phyloP scores from a whole-genome alignment of 2,329 filamentous ascomycete species.

The Fusarium succisae region DNA sequence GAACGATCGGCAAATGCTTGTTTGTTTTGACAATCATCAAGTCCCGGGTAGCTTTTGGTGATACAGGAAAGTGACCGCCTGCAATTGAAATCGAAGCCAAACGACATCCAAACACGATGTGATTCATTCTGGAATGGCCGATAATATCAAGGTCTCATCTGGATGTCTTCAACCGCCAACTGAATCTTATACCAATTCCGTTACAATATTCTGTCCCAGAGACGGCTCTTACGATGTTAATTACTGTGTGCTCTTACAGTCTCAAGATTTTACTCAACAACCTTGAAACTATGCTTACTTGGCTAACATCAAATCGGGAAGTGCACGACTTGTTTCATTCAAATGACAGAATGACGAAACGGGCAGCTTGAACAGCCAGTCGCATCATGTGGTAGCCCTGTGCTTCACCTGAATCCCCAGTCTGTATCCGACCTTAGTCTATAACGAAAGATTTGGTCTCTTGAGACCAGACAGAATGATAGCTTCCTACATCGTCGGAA shows the following conservation, averaged over 20 bases:
- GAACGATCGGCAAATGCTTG: neutral
- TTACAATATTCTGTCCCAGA: neutral
- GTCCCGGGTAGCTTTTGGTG: constrained; percentile 25
- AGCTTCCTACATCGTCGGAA: constrained; percentile 12
- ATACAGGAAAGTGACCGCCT: neutral
- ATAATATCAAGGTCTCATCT: neutral
- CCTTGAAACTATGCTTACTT: constrained; percentile 32
- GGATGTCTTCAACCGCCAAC: neutral
- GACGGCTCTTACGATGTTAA: neutral
- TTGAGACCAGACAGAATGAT: neutral
- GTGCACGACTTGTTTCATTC: neutral
- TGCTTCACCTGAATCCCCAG: constrained; percentile 38
- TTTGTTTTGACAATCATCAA: neutral
- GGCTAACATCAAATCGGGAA: neutral
- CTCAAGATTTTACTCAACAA: neutral
- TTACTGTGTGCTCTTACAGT: neutral
- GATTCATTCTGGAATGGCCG: neutral
- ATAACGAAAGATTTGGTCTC: neutral
- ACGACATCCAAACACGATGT: neutral
- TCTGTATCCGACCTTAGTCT: neutral
- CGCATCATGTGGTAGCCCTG: neutral
- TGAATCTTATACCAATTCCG: neutral
- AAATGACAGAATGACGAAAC: neutral
- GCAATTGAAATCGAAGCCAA: neutral
- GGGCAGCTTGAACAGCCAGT: neutral